These are phyloP conservation scores for Chlorella sorokiniana DNA, from an alignment of 139 green algal genomes.

Conservation along the genomic window DNA sequence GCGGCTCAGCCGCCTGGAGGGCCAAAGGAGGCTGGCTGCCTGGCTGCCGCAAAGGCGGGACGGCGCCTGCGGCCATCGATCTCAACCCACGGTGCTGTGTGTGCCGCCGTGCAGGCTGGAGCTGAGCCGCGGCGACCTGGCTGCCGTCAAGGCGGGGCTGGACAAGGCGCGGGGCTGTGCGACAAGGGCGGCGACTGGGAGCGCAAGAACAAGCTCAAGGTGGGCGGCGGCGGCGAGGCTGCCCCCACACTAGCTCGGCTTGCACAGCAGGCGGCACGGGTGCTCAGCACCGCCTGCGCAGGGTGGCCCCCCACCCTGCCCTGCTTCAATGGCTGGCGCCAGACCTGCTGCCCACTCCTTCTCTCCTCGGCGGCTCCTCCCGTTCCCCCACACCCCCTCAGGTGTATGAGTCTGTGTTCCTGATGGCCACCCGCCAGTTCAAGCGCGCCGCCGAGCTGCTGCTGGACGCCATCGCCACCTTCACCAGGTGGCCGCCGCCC, in stretches of 20 bases:
- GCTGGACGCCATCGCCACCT: conserved; percentile 95
- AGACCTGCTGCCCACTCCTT: no score
- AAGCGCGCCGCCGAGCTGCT: conserved; percentile 86
- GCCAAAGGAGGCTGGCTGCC: no score
- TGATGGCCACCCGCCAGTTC: conserved; percentile 87
- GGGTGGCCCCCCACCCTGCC: no score
- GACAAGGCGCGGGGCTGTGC: conserved; percentile 66
- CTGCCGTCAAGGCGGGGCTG: conserved; percentile 73
- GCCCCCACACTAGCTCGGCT: no score
- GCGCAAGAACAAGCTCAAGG: conserved; percentile 98
- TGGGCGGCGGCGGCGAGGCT: neutral
- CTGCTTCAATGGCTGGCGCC: no score
- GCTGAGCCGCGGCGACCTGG: conserved; percentile 83
- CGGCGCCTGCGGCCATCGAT: no score
- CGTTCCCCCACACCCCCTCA: conserved; percentile 26
- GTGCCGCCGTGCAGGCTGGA: conserved; percentile 61
- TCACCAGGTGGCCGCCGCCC: conserved; percentile 73
- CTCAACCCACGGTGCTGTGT: neutral
- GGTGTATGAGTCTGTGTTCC: conserved; percentile 95
- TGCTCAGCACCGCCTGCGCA: no score
- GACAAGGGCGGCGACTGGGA: conserved; percentile 97
- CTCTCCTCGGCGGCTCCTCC: neutral
- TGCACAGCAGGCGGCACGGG: no score
- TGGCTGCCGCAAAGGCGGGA: neutral
- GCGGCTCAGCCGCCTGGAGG: no score